These are phyloP conservation scores for Tetrapisispora phaffii DNA, from an alignment of 805 yeast genomes.

Conservation along the genomic window DNA sequence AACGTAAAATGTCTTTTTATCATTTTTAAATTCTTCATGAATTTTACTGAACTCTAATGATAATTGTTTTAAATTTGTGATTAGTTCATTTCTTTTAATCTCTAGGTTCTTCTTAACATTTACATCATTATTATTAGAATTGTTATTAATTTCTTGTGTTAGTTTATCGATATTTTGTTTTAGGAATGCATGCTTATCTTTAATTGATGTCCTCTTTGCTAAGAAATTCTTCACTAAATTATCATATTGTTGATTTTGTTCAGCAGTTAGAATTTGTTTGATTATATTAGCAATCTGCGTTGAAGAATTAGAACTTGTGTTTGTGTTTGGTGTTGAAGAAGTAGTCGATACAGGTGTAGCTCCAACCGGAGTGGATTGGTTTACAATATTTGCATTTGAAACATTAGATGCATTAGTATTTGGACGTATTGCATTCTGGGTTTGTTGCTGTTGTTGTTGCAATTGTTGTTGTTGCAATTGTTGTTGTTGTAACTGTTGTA, in stretches of 20 bases:
- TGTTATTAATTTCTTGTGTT: constrained; percentile 18
- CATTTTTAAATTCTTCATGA: constrained; percentile 23
- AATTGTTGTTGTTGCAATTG: constrained; percentile 5
- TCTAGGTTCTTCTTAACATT: constrained; percentile 23
- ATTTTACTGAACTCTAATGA: constrained; percentile 20
- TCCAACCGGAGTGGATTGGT: constrained; percentile 6
- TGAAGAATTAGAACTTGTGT: constrained; percentile 7
- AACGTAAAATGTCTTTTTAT: constrained; percentile 25
- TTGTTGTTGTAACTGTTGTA: constrained; percentile 6
- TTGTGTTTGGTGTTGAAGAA: constrained; percentile 7
- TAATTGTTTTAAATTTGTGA: constrained; percentile 19
- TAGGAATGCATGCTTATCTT: constrained; percentile 23
- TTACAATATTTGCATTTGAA: not conserved
- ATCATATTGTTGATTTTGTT: constrained; percentile 24
- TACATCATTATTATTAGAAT: constrained; percentile 13
- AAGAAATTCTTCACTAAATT: constrained; percentile 22
- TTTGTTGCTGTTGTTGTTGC: constrained; percentile 7
- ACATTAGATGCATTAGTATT: constrained; percentile 1
- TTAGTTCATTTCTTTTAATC: constrained; percentile 20
- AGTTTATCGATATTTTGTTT: constrained; percentile 26
- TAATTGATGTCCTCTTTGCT: constrained; percentile 22
- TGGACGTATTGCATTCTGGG: not conserved
- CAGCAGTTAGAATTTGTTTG: constrained; percentile 24
- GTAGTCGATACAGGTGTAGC: constrained; percentile 8
- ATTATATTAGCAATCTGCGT: constrained; percentile 16